These are phyloP conservation scores for Tympanopsis confertula DNA, from an alignment of 2,329 filamentous ascomycete species.

Conservation along the genomic window DNA sequence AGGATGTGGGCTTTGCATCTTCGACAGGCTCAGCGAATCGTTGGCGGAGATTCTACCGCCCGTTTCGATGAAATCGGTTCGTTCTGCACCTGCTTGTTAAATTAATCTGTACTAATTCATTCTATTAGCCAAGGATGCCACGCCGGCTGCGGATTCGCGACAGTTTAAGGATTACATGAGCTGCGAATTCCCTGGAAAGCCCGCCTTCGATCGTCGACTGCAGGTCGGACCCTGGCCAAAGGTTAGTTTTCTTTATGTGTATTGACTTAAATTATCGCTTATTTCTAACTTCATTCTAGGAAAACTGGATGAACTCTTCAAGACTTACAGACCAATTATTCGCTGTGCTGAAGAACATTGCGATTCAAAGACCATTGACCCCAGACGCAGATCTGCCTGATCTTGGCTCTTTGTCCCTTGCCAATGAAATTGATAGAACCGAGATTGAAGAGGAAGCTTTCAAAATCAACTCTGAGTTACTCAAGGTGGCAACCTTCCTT, in stretches of 20 bases:
- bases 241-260: slow-evolving; percentile 11
- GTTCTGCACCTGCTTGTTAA: slow-evolving; percentile 5
- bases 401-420: slow-evolving; percentile 5
- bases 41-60: slow-evolving; percentile 19
- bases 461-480: slow-evolving; percentile 17
- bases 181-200: slow-evolving; percentile 19
- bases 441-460: slow-evolving; percentile 6
- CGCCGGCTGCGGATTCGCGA: slow-evolving; percentile 18
- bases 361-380: slow-evolving; percentile 16
- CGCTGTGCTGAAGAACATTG: slow-evolving; percentile 15
- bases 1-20: slow-evolving; percentile 27
- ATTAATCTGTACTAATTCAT: background rate
- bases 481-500: slow-evolving; percentile 18
- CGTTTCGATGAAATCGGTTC: slow-evolving; percentile 23
- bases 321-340: slow-evolving; percentile 21
- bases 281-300: slow-evolving; percentile 14
- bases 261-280: background rate
- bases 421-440: background rate
- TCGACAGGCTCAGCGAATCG: slow-evolving; percentile 23
- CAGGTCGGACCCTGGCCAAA: slow-evolving; percentile 22
- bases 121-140: background rate
- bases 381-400: slow-evolving; percentile 13
- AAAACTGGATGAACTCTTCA: slow-evolving; percentile 19
- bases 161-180: slow-evolving; percentile 24
- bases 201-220: slow-evolving; percentile 21